A percentile compares a stretch with the other conserved stretches of the same genome.
phyloP scores from a whole-genome alignment of 306 rosid genomes.

The Dryas drummondii region DNA sequence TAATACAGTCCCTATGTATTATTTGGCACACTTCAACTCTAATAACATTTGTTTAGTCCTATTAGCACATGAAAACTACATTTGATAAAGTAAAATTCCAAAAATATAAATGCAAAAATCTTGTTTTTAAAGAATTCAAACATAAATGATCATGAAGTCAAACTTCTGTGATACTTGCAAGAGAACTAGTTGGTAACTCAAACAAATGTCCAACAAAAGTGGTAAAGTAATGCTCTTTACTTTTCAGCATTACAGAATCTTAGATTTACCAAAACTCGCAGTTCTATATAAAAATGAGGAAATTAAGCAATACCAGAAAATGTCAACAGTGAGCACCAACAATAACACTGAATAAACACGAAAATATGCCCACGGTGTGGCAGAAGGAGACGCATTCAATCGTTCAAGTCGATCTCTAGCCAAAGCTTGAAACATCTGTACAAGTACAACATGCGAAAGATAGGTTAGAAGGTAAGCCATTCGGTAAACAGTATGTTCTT shows the following conservation, averaged over 20 bases:
- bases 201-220: not conserved
- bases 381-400: constrained; percentile 95
- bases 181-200: not conserved
- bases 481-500: constrained; percentile 9
- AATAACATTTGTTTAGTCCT: no score
- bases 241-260: not conserved
- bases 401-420: constrained; percentile 95
- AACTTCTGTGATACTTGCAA: not conserved
- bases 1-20: not conserved
- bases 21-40: no score
- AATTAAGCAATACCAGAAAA: constrained; percentile 62
- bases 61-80: not conserved
- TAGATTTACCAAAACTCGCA: not conserved
- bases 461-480: constrained; percentile 17
- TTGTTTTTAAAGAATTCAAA: no score
- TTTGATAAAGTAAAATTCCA: not conserved
- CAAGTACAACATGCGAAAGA: constrained; percentile 34
- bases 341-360: constrained; percentile 89
- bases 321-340: constrained; percentile 70
- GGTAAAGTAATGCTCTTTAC: not conserved
- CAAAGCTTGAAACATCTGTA: constrained; percentile 97
- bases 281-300: not conserved
- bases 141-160: not conserved
- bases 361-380: constrained; percentile 81
- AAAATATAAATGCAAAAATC: not conserved